phyloP scores from a whole-genome alignment of 305 asterid species.

The Fraxinus paxiana region DNA sequence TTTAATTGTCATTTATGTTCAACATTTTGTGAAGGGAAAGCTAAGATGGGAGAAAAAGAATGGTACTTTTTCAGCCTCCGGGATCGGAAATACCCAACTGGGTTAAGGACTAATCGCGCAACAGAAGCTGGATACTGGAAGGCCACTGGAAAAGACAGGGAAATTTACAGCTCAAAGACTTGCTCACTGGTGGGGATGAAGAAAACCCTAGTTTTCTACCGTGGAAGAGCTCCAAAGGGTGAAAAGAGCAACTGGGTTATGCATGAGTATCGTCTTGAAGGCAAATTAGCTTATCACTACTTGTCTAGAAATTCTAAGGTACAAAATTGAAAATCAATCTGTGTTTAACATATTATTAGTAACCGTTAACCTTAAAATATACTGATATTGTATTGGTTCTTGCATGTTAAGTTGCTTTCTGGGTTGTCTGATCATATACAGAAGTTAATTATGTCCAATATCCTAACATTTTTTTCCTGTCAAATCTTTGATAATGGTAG shows the following conservation, averaged over 20 bases:
- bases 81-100: constrained; percentile 86
- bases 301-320: constrained; percentile 80
- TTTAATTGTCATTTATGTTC: too few relatives aligned
- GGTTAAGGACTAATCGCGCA: constrained; percentile 83
- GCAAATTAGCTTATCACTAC: constrained; percentile 71
- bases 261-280: constrained; percentile 93
- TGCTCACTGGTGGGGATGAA: constrained; percentile 85
- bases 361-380: background rate
- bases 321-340: background rate
- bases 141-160: constrained; percentile 93
- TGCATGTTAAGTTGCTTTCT: background rate
- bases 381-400: background rate
- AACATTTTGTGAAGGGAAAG: constrained; percentile 38
- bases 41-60: constrained; percentile 90
- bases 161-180: constrained; percentile 68
- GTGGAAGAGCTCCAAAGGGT: constrained; percentile 90
- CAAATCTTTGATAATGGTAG: background rate
- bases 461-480: background rate
- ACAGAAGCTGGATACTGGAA: constrained; percentile 97
- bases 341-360: background rate
- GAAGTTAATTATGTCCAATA: background rate
- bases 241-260: constrained; percentile 91
- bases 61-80: constrained; percentile 94
- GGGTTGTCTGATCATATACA: background rate
- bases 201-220: constrained; percentile 96